Base-by-base conservation (phyloP, 2,329 filamentous ascomycete species). In the Chalaropsis ovoidea region DNA sequence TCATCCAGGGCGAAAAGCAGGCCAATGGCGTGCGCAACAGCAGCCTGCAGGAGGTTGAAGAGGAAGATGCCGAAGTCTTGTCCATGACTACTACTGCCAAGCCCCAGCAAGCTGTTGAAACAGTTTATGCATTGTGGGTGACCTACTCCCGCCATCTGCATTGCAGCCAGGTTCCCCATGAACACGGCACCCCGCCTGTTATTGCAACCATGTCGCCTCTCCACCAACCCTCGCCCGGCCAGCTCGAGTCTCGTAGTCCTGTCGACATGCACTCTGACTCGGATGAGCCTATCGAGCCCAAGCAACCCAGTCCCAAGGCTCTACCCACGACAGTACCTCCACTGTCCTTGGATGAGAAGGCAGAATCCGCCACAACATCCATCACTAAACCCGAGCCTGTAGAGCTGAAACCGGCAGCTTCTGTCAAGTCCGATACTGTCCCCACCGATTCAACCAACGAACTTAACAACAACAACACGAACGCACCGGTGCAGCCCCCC, bases 71-170 rank as follows among this genome's bases (percentile, higher is more conserved):
- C 6, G 43, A 66, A 11, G 47, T 54, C n/a, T 17, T 49, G 10
- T 27, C 49, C 6, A 60, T 64, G 39, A 15, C 47, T 3, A n/a
- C 49, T 27, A n/a, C 63, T 15, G 27, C 49, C 24, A 42, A 56
- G 63, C 22, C 64, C 1, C 75, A 79, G 41, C 72, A 77, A 2
- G 79, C 81, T 68, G 83, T 86, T 17, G 91, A 96, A 73, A 82
- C 95, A 68, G 91, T 97, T 0, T 97, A 92, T 77, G 94, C 94
- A 11, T 77, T 99, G 39, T 99, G 94, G 94, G 88, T 99, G 70
- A 97, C 93, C 0, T 99, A 97, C 74, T 97, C 93, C 19, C 83
- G 92, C 68, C 90, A 96, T 72, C 80, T 97, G 13, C 94, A 99
- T 74, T 88, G 89, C 17, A 82, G 85, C 45, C 85, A 85, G 68